Evolutionary conservation across 1,139 yeast genomes (phyloP), one percentile per base, ranked within the genome.

Genomic region (Blastobotrys petasosporus): DNA sequence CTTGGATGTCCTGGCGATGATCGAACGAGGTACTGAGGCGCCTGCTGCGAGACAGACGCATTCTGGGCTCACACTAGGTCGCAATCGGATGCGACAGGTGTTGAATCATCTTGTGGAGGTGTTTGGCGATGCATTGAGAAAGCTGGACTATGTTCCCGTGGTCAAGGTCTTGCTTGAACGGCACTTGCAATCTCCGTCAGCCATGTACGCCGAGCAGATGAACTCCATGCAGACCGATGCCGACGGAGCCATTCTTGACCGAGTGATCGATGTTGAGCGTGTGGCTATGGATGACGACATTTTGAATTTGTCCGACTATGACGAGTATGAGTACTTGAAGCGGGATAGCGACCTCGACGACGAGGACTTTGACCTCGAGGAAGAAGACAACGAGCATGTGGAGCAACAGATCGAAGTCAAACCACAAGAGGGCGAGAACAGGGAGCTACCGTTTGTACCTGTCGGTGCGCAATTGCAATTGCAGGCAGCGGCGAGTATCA

Each of bases 1-100:
- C 54, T 69, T 88, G 45, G 92, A 85, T 57, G 69, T 90, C 36
- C 67, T 87, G 44, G 83, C 79, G 53, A 64, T 74, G 2, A 64
- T 85, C 2, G 60, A 46, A 29, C 20, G 41, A 2, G 44, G 46
- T 11, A 15, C 34, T 13, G 41, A 30, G 12, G 37, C 16, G 32
- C 11, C 37, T n/a, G 25, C 32, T 13, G 30, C 32, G 16, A 37
- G 39, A 13, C 33, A 31, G 33, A 13, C 33, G 15, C 12, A 13
- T 25, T 39, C 32, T 13, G 31, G 12, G 10, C 17, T 37, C 31
- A 32, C 17, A 7, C 4, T 20, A 20, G 61, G 57, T 9, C 64
- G 67, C 39, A 63, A 68, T 35, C 76, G 76, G 52, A 78, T 68
- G 59, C 70, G 69, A 46, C 50, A 70, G 9, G 56, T 84, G 46